Conservation (phyloP, 208 protist genomes). For the Novymonas esmeraldas region DNA sequence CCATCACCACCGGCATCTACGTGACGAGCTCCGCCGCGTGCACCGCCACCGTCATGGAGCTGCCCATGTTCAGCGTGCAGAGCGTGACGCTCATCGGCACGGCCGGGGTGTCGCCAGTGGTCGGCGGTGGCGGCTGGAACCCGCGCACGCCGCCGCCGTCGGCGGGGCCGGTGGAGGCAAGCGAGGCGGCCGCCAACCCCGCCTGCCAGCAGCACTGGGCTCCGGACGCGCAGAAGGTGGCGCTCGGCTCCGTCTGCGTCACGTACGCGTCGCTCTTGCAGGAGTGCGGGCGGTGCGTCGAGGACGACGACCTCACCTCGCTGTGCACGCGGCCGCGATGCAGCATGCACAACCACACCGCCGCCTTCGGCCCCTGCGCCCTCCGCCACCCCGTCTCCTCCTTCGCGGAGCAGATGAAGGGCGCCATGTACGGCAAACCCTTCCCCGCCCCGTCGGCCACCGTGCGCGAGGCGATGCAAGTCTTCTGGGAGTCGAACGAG, state of each 20-base stretch:
- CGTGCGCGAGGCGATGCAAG: slow-evolving; percentile 35
- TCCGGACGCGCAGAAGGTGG: slow-evolving; percentile 29
- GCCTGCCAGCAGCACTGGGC: slow-evolving; percentile 38
- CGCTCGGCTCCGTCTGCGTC: slow-evolving; percentile 65
- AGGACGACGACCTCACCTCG: slow-evolving; percentile 37
- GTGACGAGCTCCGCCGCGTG: slow-evolving; percentile 39
- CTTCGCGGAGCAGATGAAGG: slow-evolving; percentile 43
- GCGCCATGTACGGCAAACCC: slow-evolving; percentile 39
- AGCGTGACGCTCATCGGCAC: slow-evolving; percentile 58
- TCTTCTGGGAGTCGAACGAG: slow-evolving; percentile 54
- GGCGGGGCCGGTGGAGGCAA: slow-evolving; percentile 9
- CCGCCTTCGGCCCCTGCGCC: slow-evolving; percentile 48
- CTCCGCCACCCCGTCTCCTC: slow-evolving; percentile 37
- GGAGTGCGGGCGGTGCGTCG: slow-evolving; percentile 58
- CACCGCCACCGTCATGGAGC: slow-evolving; percentile 45
- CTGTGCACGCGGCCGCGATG: slow-evolving; percentile 57
- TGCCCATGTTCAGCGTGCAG: slow-evolving; percentile 44
- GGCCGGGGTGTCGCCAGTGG: slow-evolving; percentile 57
- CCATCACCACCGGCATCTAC: slow-evolving; percentile 60
- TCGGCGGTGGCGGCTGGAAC: slow-evolving; percentile 50
- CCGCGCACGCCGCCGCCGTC: slow-evolving; percentile 15
- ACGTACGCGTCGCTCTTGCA: slow-evolving; percentile 49
- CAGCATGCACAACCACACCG: slow-evolving; percentile 42
- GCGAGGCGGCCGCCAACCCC: slow-evolving; percentile 27
- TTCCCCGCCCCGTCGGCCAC: slow-evolving; percentile 39